phyloP scores from a whole-genome alignment of 1,139 yeast species.

The Zygosaccharomyces sapae region DNA sequence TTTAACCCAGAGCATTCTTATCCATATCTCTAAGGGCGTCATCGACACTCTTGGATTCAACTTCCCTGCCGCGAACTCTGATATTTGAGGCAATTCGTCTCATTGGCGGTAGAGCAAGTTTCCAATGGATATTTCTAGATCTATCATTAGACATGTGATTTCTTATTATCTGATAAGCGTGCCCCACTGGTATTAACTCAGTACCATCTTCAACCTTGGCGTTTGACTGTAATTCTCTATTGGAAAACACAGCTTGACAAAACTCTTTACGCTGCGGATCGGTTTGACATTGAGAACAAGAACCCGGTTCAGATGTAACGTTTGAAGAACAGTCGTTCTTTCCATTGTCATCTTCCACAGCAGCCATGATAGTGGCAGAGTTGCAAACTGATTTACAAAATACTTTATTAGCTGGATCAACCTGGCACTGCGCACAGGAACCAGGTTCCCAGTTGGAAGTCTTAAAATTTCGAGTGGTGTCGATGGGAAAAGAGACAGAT shows the following conservation, averaged over 20 bases:
- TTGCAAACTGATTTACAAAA: constrained; percentile 13
- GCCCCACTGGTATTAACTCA: constrained; percentile 16
- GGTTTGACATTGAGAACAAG: constrained; percentile 64
- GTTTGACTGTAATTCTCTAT: constrained; percentile 3
- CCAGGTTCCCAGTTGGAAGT: constrained; percentile 79
- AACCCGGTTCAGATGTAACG: constrained; percentile 57
- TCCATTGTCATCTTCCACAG: background rate
- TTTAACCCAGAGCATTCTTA: constrained; percentile 12
- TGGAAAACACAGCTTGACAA: constrained; percentile 13
- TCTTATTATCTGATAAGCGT: constrained; percentile 18
- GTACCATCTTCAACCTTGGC: background rate
- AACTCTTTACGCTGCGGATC: constrained; percentile 18
- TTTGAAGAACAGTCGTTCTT: background rate
- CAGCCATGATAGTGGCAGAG: constrained; percentile 1
- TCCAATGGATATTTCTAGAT: background rate
- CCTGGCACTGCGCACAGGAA: constrained; percentile 66
- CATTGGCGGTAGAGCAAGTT: constrained; percentile 6
- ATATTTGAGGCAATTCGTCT: constrained; percentile 10
- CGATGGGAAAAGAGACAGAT: background rate
- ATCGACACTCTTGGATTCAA: constrained; percentile 18
- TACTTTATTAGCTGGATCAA: constrained; percentile 14
- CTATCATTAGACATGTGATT: constrained; percentile 15
- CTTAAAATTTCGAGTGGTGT: background rate
- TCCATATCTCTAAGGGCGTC: constrained; percentile 20
- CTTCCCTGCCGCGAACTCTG: constrained; percentile 15